These are phyloP conservation scores for Paraphaeosphaeria minitans DNA, from an alignment of 2,329 filamentous ascomycete species.

Conservation along the genomic window DNA sequence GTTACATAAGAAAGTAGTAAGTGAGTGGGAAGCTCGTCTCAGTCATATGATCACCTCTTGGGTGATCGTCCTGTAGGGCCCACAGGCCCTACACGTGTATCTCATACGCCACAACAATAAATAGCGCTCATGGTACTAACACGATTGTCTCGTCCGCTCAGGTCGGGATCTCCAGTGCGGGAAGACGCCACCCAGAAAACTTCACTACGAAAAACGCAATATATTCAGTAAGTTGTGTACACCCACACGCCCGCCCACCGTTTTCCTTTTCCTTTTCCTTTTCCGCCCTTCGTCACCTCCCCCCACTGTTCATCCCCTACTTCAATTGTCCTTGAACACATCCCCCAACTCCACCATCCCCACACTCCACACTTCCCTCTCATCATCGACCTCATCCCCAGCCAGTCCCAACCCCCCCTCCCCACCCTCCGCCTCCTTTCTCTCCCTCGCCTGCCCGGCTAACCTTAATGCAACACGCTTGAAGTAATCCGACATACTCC, in stretches of 20 bases:
- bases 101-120: no score
- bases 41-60: no score
- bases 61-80: no score
- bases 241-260: not conserved
- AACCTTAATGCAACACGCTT: slow-evolving; percentile 86
- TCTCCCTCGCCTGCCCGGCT: slow-evolving; percentile 84
- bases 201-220: not conserved
- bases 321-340: slow-evolving; percentile 30
- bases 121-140: no score
- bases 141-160: no score
- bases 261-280: not conserved
- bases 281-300: no score
- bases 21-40: no score
- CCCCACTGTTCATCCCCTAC: not conserved
- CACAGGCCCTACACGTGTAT: no score
- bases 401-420: slow-evolving; percentile 82
- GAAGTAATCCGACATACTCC: slow-evolving; percentile 96
- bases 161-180: no score
- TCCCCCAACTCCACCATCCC: slow-evolving; percentile 85
- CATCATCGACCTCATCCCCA: slow-evolving; percentile 91
- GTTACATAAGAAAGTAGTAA: no score
- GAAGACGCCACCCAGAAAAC: not conserved
- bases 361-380: slow-evolving; percentile 94
- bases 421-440: slow-evolving; percentile 89
- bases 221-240: no score